These are phyloP conservation scores for Zizania palustris DNA, from an alignment of 202 grass and related monocot species.

Conservation along the genomic window DNA sequence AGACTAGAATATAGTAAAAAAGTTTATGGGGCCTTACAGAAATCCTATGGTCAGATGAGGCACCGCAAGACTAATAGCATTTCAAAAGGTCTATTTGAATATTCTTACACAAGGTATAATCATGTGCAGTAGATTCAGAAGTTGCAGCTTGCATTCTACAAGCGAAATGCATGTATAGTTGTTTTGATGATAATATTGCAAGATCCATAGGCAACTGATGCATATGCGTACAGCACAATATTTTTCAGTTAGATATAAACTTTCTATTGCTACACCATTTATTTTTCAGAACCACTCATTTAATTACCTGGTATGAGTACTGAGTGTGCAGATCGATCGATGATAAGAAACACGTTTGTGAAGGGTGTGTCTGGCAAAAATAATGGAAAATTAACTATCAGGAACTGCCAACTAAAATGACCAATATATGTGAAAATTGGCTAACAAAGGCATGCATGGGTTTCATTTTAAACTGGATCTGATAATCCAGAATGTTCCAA, in stretches of 20 bases:
- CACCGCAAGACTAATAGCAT: not conserved
- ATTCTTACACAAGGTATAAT: not conserved
- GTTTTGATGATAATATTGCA: conserved; percentile 2
- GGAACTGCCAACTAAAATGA: conserved; percentile 8
- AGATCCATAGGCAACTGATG: conserved; percentile 6
- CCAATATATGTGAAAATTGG: not conserved
- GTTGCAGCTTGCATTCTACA: not conserved
- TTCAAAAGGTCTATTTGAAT: conserved; percentile 3
- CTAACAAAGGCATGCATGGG: conserved; percentile 15
- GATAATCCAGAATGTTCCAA: not conserved
- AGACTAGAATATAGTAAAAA: not conserved
- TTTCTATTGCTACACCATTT: not conserved
- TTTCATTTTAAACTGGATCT: conserved; percentile 7
- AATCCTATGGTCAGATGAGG: conserved; percentile 1
- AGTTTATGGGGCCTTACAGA: not conserved
- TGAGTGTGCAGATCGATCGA: conserved; percentile 97
- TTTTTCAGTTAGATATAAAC: not conserved
- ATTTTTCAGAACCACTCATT: not conserved
- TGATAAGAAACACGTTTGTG: conserved; percentile 96
- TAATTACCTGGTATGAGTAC: conserved; percentile 87
- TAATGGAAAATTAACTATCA: conserved; percentile 11
- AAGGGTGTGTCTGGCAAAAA: conserved; percentile 85
- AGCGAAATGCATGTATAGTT: not conserved
- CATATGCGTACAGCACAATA: not conserved
- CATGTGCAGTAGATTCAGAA: not conserved